Evolutionary conservation across 495 filamentous ascomycete species (phyloP).

Genomic region (Lasiosphaeria hispida): DNA sequence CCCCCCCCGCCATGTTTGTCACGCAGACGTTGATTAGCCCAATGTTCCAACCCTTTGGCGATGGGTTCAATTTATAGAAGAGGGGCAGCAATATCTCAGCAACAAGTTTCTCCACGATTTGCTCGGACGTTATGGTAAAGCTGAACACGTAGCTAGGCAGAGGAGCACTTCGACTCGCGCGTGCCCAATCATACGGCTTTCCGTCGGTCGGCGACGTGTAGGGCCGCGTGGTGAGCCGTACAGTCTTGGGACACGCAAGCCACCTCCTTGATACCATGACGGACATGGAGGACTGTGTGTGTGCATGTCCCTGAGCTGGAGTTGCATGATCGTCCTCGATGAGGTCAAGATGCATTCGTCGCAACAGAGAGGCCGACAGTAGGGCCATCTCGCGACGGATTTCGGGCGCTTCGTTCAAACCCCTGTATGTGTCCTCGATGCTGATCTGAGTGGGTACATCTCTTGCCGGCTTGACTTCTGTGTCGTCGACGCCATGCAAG

Average conservation of each 20-base stretch:
- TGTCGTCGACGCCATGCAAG: slow-evolving; percentile 60
- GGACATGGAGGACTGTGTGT: background rate
- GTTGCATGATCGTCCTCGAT: slow-evolving; percentile 31
- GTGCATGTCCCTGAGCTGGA: background rate
- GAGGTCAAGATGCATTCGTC: slow-evolving; percentile 76
- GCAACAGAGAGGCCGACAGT: slow-evolving; percentile 67
- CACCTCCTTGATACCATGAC: slow-evolving; percentile 27
- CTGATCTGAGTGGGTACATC: slow-evolving; percentile 84
- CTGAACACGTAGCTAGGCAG: slow-evolving; percentile 69
- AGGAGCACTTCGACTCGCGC: slow-evolving; percentile 66
- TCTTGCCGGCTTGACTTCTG: slow-evolving; percentile 67
- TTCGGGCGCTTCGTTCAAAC: slow-evolving; percentile 58
- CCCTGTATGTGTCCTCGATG: slow-evolving; percentile 84
- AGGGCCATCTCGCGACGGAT: slow-evolving; percentile 59
- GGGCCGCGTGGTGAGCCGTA: slow-evolving; percentile 74
- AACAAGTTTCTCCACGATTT: slow-evolving; percentile 66
- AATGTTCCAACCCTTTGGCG: slow-evolving; percentile 68
- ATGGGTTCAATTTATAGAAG: slow-evolving; percentile 71
- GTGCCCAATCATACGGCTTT: slow-evolving; percentile 42
- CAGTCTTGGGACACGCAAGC: slow-evolving; percentile 51
- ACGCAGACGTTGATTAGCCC: slow-evolving; percentile 83
- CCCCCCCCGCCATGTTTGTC: slow-evolving; percentile 72
- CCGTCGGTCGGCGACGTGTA: slow-evolving; percentile 40
- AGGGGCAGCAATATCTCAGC: slow-evolving; percentile 62
- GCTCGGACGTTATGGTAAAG: slow-evolving; percentile 54